Conservation (phyloP, 768 basidiomycete species). For the Kwoniella newhampshirensis region DNA sequence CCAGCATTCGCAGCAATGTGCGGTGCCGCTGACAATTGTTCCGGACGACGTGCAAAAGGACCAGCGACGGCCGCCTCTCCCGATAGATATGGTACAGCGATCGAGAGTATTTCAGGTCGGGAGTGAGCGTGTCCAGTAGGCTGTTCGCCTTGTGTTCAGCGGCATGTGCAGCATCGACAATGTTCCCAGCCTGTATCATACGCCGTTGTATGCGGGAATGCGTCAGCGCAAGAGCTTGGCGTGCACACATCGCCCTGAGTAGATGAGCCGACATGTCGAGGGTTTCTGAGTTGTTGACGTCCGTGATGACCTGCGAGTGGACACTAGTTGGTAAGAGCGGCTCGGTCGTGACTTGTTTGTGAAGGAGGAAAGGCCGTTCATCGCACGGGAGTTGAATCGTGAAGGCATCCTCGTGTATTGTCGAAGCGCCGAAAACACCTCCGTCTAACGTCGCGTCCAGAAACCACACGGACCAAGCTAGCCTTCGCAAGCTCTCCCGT, state of each 20-base stretch:
- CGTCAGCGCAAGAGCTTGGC: slow-evolving; percentile 6
- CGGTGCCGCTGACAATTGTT: slow-evolving; percentile 10
- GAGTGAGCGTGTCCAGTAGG: slow-evolving; percentile 1
- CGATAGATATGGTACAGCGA: slow-evolving; percentile 12
- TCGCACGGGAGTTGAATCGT: slow-evolving; percentile 27
- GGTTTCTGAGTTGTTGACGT: not conserved
- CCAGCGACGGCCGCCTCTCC: slow-evolving; percentile 3
- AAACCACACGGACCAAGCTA: slow-evolving; percentile 31
- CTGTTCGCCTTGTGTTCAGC: slow-evolving; percentile 3
- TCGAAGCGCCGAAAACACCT: slow-evolving; percentile 19
- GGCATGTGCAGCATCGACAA: too few species aligned
- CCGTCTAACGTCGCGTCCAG: slow-evolving; percentile 18
- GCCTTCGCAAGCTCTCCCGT: slow-evolving; percentile 18
- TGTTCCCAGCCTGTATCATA: not conserved
- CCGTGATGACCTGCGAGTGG: not conserved
- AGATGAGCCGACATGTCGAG: slow-evolving; percentile 10
- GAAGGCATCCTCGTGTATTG: slow-evolving; percentile 17
- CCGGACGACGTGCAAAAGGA: slow-evolving; percentile 9
- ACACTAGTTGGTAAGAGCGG: not conserved
- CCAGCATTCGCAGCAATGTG: slow-evolving; percentile 4
- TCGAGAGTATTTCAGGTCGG: slow-evolving; percentile 5
- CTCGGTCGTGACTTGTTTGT: slow-evolving; percentile 9
- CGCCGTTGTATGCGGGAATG: slow-evolving; percentile 11
- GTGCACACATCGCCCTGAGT: slow-evolving; percentile 11
- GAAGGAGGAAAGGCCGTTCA: slow-evolving; percentile 18